phyloP scores from a whole-genome alignment of 805 yeast species.

The Wickerhamiella azymoides region DNA sequence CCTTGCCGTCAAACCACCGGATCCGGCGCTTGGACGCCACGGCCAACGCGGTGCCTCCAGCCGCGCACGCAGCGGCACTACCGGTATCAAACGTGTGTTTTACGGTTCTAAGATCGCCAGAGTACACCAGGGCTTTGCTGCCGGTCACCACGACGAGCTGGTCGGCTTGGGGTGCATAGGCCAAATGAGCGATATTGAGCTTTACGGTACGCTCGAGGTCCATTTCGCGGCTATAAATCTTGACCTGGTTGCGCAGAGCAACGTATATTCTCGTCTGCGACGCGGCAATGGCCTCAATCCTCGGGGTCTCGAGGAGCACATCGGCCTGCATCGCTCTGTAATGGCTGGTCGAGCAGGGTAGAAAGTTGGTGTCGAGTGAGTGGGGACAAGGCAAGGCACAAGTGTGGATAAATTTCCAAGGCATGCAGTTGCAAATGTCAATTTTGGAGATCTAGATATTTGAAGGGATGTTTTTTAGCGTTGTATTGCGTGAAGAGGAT shows the following conservation, averaged over 20 bases:
- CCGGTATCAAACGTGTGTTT: not conserved
- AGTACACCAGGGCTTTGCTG: not conserved
- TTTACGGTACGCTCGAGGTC: slow-evolving; percentile 1
- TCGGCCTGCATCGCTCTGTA: slow-evolving; percentile 1
- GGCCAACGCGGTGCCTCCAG: not conserved
- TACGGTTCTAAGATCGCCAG: slow-evolving; percentile 1
- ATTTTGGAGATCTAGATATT: too few relatives aligned
- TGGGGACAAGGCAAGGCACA: too few relatives aligned
- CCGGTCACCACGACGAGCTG: not conserved
- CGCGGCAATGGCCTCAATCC: slow-evolving; percentile 1
- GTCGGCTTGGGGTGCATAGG: not conserved
- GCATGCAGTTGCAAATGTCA: too few relatives aligned
- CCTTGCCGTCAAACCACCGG: not conserved
- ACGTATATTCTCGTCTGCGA: not conserved
- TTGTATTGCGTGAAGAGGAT: too few relatives aligned
- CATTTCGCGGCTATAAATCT: not conserved
- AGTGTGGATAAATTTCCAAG: too few relatives aligned
- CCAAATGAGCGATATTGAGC: not conserved
- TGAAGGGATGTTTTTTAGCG: too few relatives aligned
- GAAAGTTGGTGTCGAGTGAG: not conserved
- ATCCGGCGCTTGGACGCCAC: slow-evolving; percentile 7
- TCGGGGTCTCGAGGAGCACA: slow-evolving; percentile 1
- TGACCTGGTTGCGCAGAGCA: not conserved
- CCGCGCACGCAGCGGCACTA: not conserved
- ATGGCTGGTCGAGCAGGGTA: not conserved